A percentile compares a stretch with the other conserved stretches of the same genome.
phyloP scores from a whole-genome alignment of 2,329 filamentous ascomycete species.

The Davidsoniella neocaledoniae region DNA sequence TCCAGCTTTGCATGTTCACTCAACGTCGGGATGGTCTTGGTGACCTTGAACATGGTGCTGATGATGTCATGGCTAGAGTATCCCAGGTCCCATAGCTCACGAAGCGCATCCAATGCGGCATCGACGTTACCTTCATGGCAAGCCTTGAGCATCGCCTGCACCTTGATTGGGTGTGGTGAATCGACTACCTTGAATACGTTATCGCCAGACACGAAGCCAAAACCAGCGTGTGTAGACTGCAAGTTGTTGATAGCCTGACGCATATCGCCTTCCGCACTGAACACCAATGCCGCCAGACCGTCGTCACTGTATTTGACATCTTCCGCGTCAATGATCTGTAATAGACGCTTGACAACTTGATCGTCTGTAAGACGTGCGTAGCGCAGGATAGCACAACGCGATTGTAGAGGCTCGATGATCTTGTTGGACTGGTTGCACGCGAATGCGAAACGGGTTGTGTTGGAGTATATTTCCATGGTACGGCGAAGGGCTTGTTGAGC shows the following conservation, averaged over 20 bases:
- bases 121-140: slow-evolving; percentile 89
- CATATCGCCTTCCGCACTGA: slow-evolving; percentile 97
- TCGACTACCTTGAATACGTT: slow-evolving; percentile 98
- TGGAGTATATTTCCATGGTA: slow-evolving; percentile 98
- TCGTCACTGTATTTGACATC: slow-evolving; percentile 83
- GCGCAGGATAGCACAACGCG: slow-evolving; percentile 84
- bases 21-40: slow-evolving; percentile 81
- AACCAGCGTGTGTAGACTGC: slow-evolving; percentile 82
- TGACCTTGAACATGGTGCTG: slow-evolving; percentile 97
- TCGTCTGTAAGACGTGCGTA: slow-evolving; percentile 85
- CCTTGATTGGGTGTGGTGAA: slow-evolving; percentile 91
- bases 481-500: slow-evolving; percentile 87
- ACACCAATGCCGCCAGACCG: slow-evolving; percentile 86
- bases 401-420: slow-evolving; percentile 98
- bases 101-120: slow-evolving; percentile 65
- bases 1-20: slow-evolving; percentile 92
- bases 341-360: slow-evolving; percentile 75
- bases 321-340: slow-evolving; percentile 88
- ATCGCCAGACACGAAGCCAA: slow-evolving; percentile 91
- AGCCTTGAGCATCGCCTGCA: slow-evolving; percentile 95
- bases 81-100: slow-evolving; percentile 84
- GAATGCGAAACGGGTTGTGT: slow-evolving; percentile 92
- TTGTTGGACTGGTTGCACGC: slow-evolving; percentile 98
- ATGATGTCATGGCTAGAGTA: slow-evolving; percentile 99
- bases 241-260: slow-evolving; percentile 97